phyloP scores from a whole-genome alignment of 441 rosid genomes.

The Geranium incanum region DNA sequence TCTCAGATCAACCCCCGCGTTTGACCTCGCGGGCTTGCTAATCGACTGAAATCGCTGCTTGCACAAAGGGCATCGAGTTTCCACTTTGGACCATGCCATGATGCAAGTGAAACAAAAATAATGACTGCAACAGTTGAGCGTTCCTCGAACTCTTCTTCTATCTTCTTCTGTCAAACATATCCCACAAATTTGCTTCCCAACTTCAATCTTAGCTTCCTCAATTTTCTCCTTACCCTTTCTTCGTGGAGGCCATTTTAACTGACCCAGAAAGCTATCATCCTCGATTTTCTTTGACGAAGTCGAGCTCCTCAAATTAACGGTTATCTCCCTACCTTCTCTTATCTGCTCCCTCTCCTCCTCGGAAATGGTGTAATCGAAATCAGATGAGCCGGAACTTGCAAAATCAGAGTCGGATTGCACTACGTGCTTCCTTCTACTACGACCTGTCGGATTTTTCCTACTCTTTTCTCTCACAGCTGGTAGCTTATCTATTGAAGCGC shows the following conservation, averaged over 20 bases:
- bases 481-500: constrained; percentile 40
- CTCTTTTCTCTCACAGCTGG: constrained; percentile 34
- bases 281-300: constrained; percentile 36
- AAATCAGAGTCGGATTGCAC: constrained; percentile 76
- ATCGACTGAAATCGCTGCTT: constrained; percentile 85
- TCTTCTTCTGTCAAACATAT: constrained; percentile 94
- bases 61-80: constrained; percentile 98
- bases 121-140: constrained; percentile 78
- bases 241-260: constrained; percentile 33
- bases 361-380: constrained; percentile 70
- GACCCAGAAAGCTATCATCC: constrained; percentile 37
- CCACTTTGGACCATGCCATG: constrained; percentile 96
- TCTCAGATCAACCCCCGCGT: constrained; percentile 63
- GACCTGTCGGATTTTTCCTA: constrained; percentile 29
- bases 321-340: constrained; percentile 56
- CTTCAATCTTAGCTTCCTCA: constrained; percentile 45
- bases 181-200: constrained; percentile 75
- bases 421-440: constrained; percentile 41
- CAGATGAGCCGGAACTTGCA: constrained; percentile 53
- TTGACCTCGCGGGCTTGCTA: constrained; percentile 72
- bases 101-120: constrained; percentile 95
- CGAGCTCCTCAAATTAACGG: constrained; percentile 36
- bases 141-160: constrained; percentile 74
- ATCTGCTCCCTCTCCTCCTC: constrained; percentile 94
- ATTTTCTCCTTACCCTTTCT: constrained; percentile 74